These are phyloP conservation scores for Mycena albidolilacea DNA, from an alignment of 768 basidiomycete species.

Conservation along the genomic window DNA sequence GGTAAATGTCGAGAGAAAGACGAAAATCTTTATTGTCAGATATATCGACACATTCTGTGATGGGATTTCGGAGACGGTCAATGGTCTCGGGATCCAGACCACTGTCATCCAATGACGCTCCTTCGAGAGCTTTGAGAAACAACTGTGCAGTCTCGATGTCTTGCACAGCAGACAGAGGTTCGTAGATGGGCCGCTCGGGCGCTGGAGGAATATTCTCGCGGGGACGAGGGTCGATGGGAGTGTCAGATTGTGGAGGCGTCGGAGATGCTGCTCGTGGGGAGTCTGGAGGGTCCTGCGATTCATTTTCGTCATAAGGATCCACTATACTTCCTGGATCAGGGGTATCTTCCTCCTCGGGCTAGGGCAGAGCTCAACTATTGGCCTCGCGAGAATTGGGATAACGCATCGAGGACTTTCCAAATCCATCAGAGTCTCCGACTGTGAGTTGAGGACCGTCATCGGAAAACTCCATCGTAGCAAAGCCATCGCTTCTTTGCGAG, in stretches of 20 bases:
- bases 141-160: neutral
- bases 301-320: neutral
- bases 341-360: neutral
- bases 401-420: too few relatives aligned
- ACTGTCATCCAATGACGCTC: neutral
- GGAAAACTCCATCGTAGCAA: too few relatives aligned
- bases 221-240: neutral
- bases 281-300: neutral
- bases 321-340: neutral
- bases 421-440: too few relatives aligned
- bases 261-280: neutral
- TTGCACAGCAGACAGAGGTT: neutral
- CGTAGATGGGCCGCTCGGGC: neutral
- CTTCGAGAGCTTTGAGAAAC: neutral
- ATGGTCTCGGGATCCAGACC: neutral
- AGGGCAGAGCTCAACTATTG: neutral
- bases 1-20: constrained; percentile 46
- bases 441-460: too few relatives aligned
- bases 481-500: too few relatives aligned
- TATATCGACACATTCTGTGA: constrained; percentile 9
- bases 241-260: neutral
- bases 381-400: too few relatives aligned
- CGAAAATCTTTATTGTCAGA: constrained; percentile 7
- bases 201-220: neutral
- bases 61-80: constrained; percentile 1